Conservation (phyloP, 2,329 filamentous ascomycete species). For the Lachnellula cervina region DNA sequence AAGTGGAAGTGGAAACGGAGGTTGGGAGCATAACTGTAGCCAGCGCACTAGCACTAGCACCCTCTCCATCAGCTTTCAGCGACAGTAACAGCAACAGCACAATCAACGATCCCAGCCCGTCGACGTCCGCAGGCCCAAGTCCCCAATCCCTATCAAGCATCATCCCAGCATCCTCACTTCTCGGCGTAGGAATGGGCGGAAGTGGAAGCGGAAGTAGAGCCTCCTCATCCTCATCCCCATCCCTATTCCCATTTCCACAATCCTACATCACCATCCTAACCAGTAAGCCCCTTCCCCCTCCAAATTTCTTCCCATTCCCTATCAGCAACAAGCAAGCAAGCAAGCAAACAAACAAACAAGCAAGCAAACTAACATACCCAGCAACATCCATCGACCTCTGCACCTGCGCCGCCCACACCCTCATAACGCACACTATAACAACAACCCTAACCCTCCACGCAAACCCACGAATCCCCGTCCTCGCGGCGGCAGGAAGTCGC, state of each 20-base stretch:
- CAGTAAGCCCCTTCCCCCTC: background rate
- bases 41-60: too few relatives aligned
- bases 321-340: background rate
- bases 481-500: background rate
- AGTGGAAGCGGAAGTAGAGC: background rate
- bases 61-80: background rate
- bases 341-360: background rate
- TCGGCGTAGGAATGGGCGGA: background rate
- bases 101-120: background rate
- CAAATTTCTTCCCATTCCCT: too few relatives aligned
- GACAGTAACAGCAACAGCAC: background rate
- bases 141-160: background rate
- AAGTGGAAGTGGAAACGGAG: too few relatives aligned
- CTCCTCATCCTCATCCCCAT: background rate
- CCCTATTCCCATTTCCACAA: background rate
- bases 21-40: too few relatives aligned
- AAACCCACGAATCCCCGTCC: background rate
- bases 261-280: background rate
- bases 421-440: background rate
- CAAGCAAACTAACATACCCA: background rate
- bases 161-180: background rate
- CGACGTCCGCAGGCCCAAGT: background rate
- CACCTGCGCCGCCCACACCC: background rate
- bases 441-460: background rate
- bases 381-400: conserved; percentile 4